Percentiles rank a stretch among this genome's conserved stretches.
Evolutionary conservation across 257 asterid genomes (phyloP).

Genomic region (Verbascum thapsus): DNA sequence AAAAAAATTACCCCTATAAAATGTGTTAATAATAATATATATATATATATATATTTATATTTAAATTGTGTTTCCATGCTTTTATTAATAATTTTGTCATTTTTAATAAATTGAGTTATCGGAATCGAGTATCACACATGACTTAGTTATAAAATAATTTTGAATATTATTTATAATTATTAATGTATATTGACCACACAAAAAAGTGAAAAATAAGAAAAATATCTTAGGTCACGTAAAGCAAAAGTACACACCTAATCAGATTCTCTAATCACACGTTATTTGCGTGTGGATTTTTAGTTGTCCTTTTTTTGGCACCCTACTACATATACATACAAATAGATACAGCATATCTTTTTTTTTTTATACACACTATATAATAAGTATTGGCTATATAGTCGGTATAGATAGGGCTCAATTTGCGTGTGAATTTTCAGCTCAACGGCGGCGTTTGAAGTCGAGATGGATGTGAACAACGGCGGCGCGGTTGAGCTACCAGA

Average conservation of each 20-base stretch:
- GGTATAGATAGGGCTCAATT: conserved; percentile 35
- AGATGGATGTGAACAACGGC: conserved; percentile 52
- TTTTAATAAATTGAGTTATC: no score
- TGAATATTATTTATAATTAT: no score
- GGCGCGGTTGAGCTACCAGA: conserved; percentile 37
- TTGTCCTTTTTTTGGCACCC: not conserved
- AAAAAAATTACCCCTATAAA: no score
- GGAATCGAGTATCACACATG: no score
- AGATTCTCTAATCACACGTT: conserved; percentile 36
- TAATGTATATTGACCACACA: not conserved
- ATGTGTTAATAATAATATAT: no score
- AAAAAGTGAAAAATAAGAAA: not conserved
- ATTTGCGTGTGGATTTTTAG: conserved; percentile 23
- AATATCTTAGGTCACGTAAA: conserved; percentile 31
- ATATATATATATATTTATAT: no score
- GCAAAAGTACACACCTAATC: conserved; percentile 28
- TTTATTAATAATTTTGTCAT: no score
- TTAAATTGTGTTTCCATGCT: no score
- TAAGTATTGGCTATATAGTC: conserved; percentile 7
- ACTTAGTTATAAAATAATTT: no score
- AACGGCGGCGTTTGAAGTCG: conserved; percentile 39
- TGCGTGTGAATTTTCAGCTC: conserved; percentile 32
- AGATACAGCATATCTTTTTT: not conserved
- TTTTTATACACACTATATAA: no score
- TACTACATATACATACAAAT: conserved; percentile 9